Percentiles rank a stretch among this genome's conserved stretches.
Conservation (phyloP, 164 flowering plant genomes). For the Taxillus chinensis region DNA sequence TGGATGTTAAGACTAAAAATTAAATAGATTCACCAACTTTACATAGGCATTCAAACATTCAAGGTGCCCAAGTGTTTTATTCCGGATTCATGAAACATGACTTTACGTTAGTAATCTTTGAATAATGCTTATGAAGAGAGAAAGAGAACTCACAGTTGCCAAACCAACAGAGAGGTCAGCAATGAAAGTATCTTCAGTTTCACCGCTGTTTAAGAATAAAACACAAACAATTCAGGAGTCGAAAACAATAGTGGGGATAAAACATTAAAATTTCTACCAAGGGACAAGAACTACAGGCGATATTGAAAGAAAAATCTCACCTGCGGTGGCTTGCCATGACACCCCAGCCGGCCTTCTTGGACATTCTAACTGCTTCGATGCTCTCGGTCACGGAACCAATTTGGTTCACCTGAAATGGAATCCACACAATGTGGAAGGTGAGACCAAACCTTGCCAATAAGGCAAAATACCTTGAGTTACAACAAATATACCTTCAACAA, state of each 20-base stretch:
- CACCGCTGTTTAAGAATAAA: constrained; percentile 22
- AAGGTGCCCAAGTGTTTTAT: too few species aligned
- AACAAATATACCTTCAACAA: constrained; percentile 37
- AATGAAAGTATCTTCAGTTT: constrained; percentile 41
- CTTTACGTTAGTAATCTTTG: neutral
- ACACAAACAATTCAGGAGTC: too few species aligned
- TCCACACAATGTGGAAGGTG: too few species aligned
- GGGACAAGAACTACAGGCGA: too few species aligned
- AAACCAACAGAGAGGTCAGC: constrained; percentile 39
- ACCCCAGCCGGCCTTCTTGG: constrained; percentile 1
- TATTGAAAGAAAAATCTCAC: neutral
- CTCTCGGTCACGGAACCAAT: constrained; percentile 3
- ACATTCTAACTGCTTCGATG: constrained; percentile 5
- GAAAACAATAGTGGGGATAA: too few species aligned
- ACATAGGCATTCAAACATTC: too few species aligned
- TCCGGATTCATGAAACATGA: too few species aligned
- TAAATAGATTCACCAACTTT: too few species aligned
- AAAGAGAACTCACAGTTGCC: neutral
- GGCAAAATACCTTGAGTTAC: too few species aligned
- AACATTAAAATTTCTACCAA: too few species aligned
- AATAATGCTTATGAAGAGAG: neutral
- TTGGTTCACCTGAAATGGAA: constrained; percentile 1
- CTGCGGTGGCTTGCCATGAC: constrained; percentile 4
- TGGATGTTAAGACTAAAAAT: too few species aligned
- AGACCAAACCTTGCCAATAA: too few species aligned